phyloP scores from a whole-genome alignment of 495 filamentous ascomycete genomes.

The Aspergillus taichungensis region DNA sequence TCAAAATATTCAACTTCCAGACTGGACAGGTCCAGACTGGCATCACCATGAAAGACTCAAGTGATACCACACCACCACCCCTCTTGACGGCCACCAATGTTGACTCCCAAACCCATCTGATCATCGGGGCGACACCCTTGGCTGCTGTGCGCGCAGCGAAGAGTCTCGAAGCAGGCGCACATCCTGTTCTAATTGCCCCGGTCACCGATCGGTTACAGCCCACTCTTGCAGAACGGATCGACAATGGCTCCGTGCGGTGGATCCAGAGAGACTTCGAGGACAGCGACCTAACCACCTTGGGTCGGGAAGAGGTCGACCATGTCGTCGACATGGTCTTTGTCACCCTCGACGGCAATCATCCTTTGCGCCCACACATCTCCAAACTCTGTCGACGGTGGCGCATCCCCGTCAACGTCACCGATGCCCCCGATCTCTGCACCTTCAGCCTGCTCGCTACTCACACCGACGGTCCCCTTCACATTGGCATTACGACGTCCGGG shows the following conservation, averaged over 20 bases:
- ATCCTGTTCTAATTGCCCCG: slow-evolving; percentile 73
- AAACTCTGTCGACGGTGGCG: slow-evolving; percentile 65
- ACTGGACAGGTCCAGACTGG: slow-evolving; percentile 1
- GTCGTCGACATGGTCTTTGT: slow-evolving; percentile 93
- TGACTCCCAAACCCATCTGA: slow-evolving; percentile 70
- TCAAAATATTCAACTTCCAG: slow-evolving; percentile 1
- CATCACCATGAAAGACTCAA: slow-evolving; percentile 28
- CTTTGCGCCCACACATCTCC: slow-evolving; percentile 56
- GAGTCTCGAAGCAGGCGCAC: slow-evolving; percentile 79
- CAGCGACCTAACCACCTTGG: slow-evolving; percentile 66
- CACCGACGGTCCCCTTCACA: slow-evolving; percentile 83
- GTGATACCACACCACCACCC: slow-evolving; percentile 22
- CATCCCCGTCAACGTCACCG: slow-evolving; percentile 88
- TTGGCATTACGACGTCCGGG: slow-evolving; percentile 93
- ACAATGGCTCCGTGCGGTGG: slow-evolving; percentile 65
- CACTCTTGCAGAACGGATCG: slow-evolving; percentile 60
- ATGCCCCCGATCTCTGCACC: slow-evolving; percentile 78
- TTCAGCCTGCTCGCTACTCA: slow-evolving; percentile 86
- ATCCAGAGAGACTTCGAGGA: slow-evolving; percentile 58
- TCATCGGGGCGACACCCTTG: slow-evolving; percentile 78
- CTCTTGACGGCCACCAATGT: slow-evolving; percentile 73
- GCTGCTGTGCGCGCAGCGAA: slow-evolving; percentile 74
- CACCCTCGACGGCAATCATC: slow-evolving; percentile 50
- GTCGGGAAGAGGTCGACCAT: slow-evolving; percentile 65
- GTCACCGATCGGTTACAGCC: slow-evolving; percentile 57